Evolutionary conservation across 176 grass and related monocot species (phyloP), one percentile per base, ranked within the genome.

Genomic region (Saccharum officinarum): DNA sequence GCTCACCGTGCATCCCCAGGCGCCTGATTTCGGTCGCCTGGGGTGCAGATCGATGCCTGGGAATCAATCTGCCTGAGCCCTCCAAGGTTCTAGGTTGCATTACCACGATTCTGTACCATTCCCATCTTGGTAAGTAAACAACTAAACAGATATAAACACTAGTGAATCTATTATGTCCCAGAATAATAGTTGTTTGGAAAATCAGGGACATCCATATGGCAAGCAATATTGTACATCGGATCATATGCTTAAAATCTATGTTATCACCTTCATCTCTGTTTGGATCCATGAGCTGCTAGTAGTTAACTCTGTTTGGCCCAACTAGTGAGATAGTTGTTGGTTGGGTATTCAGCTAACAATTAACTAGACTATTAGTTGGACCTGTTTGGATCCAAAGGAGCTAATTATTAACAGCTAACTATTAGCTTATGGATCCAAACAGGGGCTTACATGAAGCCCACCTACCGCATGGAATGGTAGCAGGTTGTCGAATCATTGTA

Each of bases 151-250:
- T 45, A 44, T 73, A 26, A 62, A 6, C 2, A 13, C 11, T 50
- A 73, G 22, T 50, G 54, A 80, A 33, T 54, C 16, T 47, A 16
- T 57, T 54, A 26, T 67, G 31, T n/a, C 14, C 22, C n/a, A 23
- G 22, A 39, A 76, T 52, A 66, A 28, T 31, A 75, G 41, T 78
- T 72, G 69, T 18, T 67, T 84, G 55, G 50, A 44, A 39, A 77
- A 55, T 47, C 38, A 30, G 14, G 44, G 16, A 8, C 82, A 75
- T 72, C 16, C 61, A 36, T 68, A 66, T 78, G 65, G 10, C 52
- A 41, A 41, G 40, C 60, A 46, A 64, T 52, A 15, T n/a, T 64
- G 41, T 76, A 34, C 41, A 69, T 69, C 2, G 2, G 18, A 59
- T 8, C 30, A 36, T 71, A 77, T 78, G 6, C 11, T 54, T 54